Base-by-base conservation (phyloP, 129 eudicot species). In the Escallonia herrerae region DNA sequence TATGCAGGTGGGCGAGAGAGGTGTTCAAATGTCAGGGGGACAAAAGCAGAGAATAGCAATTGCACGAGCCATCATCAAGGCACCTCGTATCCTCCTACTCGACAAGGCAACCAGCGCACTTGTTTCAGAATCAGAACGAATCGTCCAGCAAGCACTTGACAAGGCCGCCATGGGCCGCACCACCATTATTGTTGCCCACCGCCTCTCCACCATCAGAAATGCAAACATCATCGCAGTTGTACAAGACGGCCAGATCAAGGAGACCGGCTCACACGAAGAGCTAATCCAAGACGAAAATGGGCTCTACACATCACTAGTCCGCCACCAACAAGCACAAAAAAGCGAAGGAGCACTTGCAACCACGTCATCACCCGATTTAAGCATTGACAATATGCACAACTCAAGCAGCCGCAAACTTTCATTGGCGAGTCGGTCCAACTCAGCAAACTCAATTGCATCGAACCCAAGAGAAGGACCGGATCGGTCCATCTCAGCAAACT, bases 81-180 rank as follows among this genome's bases (percentile, higher is more conserved):
- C 84, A 15, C 96, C 94, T 4, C 82, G 74, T 46, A 85, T 89
- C 22, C 90, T 89, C 45, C 86, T 89, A 0, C 79, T 89, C 1
- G 96, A 89, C 40, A 95, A 89, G 81, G 96, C 96, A 13, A 89
- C 96, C 4, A 89, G 95, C 49, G 96, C 96, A 22, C 74, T 85
- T 5, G 96, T 85, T 77, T 78, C 90, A 0, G 95, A 85, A 65
- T 89, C 96, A 0, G 96, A 89, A 49, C 69, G 90, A 14, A 78
- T 78, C 4, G 96, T 89, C 48, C 94, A 89, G 59, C 82, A 85
- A 7, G 96, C 95, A 12, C 96, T 85, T 7, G 94, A 89, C 82
- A 80, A 63, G 62, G 89, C 84, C 3, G 74, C 80, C 0, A 56
- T 76, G 7, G 96, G 96, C 46, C 85, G 86, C 48, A 85, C 96